Conservation (phyloP, 345 rosid species). For the Pistacia vera region DNA sequence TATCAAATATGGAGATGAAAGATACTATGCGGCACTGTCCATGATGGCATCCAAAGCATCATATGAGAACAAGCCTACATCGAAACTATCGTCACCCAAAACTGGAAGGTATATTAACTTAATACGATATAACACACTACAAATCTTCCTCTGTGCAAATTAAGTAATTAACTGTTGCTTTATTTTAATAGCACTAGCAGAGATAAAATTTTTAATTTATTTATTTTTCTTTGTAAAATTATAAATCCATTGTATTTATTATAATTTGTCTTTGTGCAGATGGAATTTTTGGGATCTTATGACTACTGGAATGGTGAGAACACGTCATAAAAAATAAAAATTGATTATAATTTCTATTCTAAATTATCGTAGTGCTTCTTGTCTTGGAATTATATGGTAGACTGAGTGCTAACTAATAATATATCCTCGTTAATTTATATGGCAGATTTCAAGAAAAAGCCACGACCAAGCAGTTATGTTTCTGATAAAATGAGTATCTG, state of each 20-base stretch:
- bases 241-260: not conserved
- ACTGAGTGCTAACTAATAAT: too few relatives aligned
- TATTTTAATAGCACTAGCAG: too few relatives aligned
- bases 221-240: not conserved
- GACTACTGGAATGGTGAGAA: too few relatives aligned
- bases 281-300: too few relatives aligned
- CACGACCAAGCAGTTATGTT: constrained; percentile 59
- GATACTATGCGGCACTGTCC: constrained; percentile 52
- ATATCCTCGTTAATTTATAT: not conserved
- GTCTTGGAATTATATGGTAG: too few relatives aligned
- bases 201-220: not conserved
- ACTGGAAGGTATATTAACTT: constrained; percentile 55
- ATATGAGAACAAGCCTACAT: constrained; percentile 65
- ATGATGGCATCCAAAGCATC: constrained; percentile 69
- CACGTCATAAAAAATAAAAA: not conserved
- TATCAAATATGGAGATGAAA: constrained; percentile 39
- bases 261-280: not conserved
- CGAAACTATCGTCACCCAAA: constrained; percentile 31
- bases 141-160: not conserved
- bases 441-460: constrained; percentile 58
- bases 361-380: too few relatives aligned
- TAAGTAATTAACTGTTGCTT: too few relatives aligned
- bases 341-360: not conserved
- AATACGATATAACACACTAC: too few relatives aligned
- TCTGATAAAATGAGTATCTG: constrained; percentile 33